Evolutionary conservation across 2,329 filamentous ascomycete species (phyloP).

Genomic region (Fusarium chlamydosporum): DNA sequence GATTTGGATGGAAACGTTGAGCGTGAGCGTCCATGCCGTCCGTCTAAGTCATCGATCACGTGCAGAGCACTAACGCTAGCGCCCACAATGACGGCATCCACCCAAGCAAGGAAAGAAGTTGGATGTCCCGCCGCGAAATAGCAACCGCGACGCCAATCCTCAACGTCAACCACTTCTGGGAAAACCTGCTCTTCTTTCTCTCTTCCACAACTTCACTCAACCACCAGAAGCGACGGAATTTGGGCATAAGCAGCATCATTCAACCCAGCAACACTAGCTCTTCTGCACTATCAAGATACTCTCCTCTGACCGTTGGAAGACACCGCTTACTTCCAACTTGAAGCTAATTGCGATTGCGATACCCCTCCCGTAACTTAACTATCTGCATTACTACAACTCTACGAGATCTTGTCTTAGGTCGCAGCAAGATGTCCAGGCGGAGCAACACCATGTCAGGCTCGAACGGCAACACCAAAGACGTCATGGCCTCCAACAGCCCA

Average conservation of each 20-base stretch:
- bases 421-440: slow-evolving; percentile 74
- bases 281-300: slow-evolving; percentile 7
- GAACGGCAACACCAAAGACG: slow-evolving; percentile 53
- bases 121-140: slow-evolving; percentile 40
- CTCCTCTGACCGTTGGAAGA: slow-evolving; percentile 5
- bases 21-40: slow-evolving; percentile 1
- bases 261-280: background rate
- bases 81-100: slow-evolving; percentile 51
- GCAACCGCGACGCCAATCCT: slow-evolving; percentile 36
- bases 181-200: slow-evolving; percentile 28
- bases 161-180: slow-evolving; percentile 42
- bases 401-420: background rate
- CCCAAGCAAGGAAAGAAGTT: slow-evolving; percentile 47
- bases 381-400: background rate
- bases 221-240: slow-evolving; percentile 7
- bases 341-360: slow-evolving; percentile 9
- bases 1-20: slow-evolving; percentile 28
- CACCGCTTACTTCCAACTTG: slow-evolving; percentile 30
- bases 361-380: slow-evolving; percentile 1
- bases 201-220: slow-evolving; percentile 16
- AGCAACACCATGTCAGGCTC: slow-evolving; percentile 58
- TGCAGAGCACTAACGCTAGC: slow-evolving; percentile 43
- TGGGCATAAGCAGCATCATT: background rate
- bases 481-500: slow-evolving; percentile 51
- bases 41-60: slow-evolving; percentile 40